Evolutionary conservation across 306 rosid species (phyloP).

Genomic region (Quercus robur): DNA sequence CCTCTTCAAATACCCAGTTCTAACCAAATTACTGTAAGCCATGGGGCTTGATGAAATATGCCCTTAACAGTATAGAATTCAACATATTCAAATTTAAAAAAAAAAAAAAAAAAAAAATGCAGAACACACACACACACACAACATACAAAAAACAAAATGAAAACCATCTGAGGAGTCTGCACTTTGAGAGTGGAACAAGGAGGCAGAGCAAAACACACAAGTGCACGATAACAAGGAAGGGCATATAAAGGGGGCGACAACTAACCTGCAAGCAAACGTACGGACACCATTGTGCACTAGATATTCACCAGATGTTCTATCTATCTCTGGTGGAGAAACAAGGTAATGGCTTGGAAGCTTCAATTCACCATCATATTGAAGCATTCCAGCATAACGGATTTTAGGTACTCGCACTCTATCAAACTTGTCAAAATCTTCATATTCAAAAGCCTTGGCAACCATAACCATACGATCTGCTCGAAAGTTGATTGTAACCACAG

Average conservation of each 20-base stretch:
- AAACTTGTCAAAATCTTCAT: slow-evolving; percentile 81
- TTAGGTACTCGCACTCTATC: slow-evolving; percentile 87
- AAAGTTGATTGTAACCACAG: slow-evolving; percentile 92
- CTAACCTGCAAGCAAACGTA: slow-evolving; percentile 97
- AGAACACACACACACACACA: too few species aligned
- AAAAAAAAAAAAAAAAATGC: too few species aligned
- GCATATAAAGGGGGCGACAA: background rate
- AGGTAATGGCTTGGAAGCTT: slow-evolving; percentile 90
- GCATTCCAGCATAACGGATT: slow-evolving; percentile 96
- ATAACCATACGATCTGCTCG: slow-evolving; percentile 96
- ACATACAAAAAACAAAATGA: background rate
- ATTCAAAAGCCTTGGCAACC: slow-evolving; percentile 95
- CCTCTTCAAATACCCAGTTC: background rate
- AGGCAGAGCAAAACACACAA: background rate
- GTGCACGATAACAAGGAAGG: background rate
- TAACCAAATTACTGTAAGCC: background rate
- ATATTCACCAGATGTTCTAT: slow-evolving; percentile 98
- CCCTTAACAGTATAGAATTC: background rate
- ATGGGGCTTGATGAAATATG: background rate
- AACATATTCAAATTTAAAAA: background rate
- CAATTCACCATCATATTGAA: slow-evolving; percentile 96
- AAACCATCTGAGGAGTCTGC: background rate
- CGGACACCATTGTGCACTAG: slow-evolving; percentile 74
- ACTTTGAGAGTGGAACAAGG: background rate
- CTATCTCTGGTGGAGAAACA: slow-evolving; percentile 94